A percentile compares a stretch with the other conserved stretches of the same genome.
Conservation (phyloP, 192 early-diverging fungal species). For the Gamsiella multidivaricata region DNA sequence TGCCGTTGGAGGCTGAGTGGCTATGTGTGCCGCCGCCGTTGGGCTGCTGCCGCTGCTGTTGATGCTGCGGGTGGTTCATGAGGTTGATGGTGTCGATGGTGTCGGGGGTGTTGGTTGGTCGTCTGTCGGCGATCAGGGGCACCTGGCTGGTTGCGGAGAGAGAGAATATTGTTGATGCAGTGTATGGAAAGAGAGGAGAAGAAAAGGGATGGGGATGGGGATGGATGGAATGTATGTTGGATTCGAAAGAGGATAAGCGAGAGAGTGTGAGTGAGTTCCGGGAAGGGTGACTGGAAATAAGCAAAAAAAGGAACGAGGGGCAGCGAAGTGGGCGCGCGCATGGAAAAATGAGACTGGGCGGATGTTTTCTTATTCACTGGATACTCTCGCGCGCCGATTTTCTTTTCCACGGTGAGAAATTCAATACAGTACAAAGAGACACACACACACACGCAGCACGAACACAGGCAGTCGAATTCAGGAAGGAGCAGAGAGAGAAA, state of each 20-base stretch:
- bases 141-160: slow-evolving; percentile 10
- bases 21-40: slow-evolving; percentile 10
- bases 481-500: no score
- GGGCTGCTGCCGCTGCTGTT: slow-evolving; percentile 21
- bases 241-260: background rate
- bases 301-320: background rate
- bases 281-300: no score
- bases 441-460: no score
- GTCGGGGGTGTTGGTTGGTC: slow-evolving; percentile 9
- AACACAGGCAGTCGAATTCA: no score
- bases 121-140: slow-evolving; percentile 34
- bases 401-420: no score
- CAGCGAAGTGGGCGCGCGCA: no score
- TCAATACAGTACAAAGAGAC: no score
- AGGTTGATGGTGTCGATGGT: slow-evolving; percentile 53
- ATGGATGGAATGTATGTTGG: background rate
- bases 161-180: background rate
- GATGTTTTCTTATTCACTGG: no score
- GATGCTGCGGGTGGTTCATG: slow-evolving; percentile 44
- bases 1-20: slow-evolving; percentile 11
- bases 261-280: background rate
- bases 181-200: slow-evolving; percentile 1
- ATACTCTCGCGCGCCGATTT: no score
- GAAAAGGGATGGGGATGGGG: background rate
- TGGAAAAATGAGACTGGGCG: no score